Conservation (phyloP, 371 early-diverging fungal species). For the Mucor saturninus region DNA sequence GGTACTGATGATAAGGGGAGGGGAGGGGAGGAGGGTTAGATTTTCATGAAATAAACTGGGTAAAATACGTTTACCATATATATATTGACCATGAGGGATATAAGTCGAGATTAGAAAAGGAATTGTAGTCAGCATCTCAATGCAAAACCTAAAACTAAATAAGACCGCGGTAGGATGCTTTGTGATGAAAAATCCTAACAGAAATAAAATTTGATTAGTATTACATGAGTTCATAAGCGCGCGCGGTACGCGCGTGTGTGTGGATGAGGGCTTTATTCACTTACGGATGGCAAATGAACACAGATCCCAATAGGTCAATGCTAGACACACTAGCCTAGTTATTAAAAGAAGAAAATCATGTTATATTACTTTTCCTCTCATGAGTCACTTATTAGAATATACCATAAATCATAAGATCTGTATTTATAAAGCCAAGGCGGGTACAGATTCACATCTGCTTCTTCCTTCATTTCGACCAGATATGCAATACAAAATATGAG, state of each 20-base stretch:
- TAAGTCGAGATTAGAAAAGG: conserved; percentile 60
- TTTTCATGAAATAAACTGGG: neutral
- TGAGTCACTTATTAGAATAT: conserved; percentile 2
- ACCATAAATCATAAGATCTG: conserved; percentile 60
- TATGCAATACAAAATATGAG: conserved; percentile 68
- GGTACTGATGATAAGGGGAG: conserved; percentile 42
- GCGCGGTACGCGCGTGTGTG: too few relatives aligned
- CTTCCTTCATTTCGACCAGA: conserved; percentile 66
- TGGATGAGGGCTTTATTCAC: neutral
- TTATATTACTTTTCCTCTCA: too few relatives aligned
- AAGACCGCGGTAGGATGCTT: conserved; percentile 40
- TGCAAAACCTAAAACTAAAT: conserved; percentile 52
- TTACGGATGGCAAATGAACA: conserved; percentile 47
- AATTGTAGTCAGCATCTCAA: conserved; percentile 59
- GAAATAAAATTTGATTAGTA: neutral
- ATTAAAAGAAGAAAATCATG: too few relatives aligned
- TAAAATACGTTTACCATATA: conserved; percentile 47
- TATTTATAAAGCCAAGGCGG: conserved; percentile 70
- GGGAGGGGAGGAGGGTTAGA: neutral
- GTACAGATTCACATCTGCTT: conserved; percentile 41
- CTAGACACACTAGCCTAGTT: conserved; percentile 48
- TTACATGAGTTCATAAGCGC: neutral
- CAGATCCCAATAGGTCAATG: conserved; percentile 47
- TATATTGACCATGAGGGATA: conserved; percentile 52
- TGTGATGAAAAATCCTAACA: conserved; percentile 27